Evolutionary conservation across 2,329 filamentous ascomycete genomes (phyloP).

Genomic region (Aotearoamyces nothofagi): DNA sequence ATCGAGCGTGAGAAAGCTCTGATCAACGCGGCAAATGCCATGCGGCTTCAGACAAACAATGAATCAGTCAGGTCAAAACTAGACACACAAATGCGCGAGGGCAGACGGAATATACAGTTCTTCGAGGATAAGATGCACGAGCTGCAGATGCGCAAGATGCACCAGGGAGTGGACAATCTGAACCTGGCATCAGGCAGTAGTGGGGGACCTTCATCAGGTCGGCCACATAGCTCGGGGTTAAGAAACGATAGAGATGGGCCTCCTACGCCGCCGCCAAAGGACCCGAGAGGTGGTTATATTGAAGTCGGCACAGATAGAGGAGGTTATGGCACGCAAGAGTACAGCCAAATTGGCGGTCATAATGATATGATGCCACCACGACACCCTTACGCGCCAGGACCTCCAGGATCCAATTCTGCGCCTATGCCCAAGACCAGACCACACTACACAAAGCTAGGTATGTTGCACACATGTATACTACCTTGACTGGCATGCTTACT

Average conservation of each 20-base stretch:
- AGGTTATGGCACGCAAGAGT: slow-evolving; percentile 45
- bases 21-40: slow-evolving; percentile 84
- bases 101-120: slow-evolving; percentile 84
- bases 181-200: slow-evolving; percentile 34
- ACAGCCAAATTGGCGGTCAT: slow-evolving; percentile 45
- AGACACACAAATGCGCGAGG: slow-evolving; percentile 89
- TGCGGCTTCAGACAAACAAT: slow-evolving; percentile 94
- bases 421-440: slow-evolving; percentile 56
- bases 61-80: slow-evolving; percentile 78
- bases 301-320: slow-evolving; percentile 34
- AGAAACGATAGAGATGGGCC: slow-evolving; percentile 28
- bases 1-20: slow-evolving; percentile 94
- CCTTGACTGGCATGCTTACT: slow-evolving; percentile 6
- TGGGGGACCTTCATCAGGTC: slow-evolving; percentile 20
- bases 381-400: slow-evolving; percentile 62
- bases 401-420: slow-evolving; percentile 49
- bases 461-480: slow-evolving; percentile 18
- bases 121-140: slow-evolving; percentile 86
- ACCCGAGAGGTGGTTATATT: slow-evolving; percentile 34
- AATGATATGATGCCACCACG: slow-evolving; percentile 66
- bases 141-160: slow-evolving; percentile 67
- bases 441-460: slow-evolving; percentile 95
- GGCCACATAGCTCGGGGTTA: slow-evolving; percentile 29
- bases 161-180: slow-evolving; percentile 52
- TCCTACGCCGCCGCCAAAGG: slow-evolving; percentile 61